Base-by-base conservation (phyloP, 2,329 filamentous ascomycete species). In the Phialophora tarda region DNA sequence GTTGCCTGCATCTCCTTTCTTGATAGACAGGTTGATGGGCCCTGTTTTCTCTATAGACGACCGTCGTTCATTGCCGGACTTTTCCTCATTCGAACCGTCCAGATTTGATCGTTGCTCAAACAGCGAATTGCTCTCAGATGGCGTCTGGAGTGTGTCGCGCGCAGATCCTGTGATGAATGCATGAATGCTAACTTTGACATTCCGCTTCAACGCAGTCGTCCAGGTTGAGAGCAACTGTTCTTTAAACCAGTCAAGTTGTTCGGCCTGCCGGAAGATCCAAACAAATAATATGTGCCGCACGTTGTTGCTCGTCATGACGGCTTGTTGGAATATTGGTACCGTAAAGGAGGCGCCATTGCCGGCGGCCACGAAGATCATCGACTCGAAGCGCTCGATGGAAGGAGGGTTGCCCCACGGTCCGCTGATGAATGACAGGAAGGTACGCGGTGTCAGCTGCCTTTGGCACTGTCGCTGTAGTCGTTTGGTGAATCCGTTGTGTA, bases 281-380 rank as follows among this genome's bases (percentile, higher is more conserved):
- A 66, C 58, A 55, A 69, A 68, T n/a, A 47, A 64, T 23, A 69
- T 62, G 14, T 62, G 64, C 48, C 69, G 65, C 10, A 70, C 26
- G 38, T 63, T 65, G 5, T 57, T 63, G 4, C 24, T 55, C 21
- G 59, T 59, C 28, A 59, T 21, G 24, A 65, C 50, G 1, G 68
- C 68, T 61, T 68, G 59, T 41, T 51, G 65, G 32, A 71, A 65
- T 4, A 70, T 60, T 0, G 87, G 86, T 12, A 86, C 71, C 0
- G 82, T 84, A 71, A 86, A 89, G 0, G 85, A 85, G 26, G 83
- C 83, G 2, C 88, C 88, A 54, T 84, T 71, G 11, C 65, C 66
- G 0, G 65, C 61, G n/a, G 67, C 68, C 24, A 70, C 34, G 14
- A 71, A 61, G 23, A 71, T 64, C 50, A 70, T 47, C 1, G 70